phyloP scores from a whole-genome alignment of 2,329 filamentous ascomycete species.

The Claviceps paspali region DNA sequence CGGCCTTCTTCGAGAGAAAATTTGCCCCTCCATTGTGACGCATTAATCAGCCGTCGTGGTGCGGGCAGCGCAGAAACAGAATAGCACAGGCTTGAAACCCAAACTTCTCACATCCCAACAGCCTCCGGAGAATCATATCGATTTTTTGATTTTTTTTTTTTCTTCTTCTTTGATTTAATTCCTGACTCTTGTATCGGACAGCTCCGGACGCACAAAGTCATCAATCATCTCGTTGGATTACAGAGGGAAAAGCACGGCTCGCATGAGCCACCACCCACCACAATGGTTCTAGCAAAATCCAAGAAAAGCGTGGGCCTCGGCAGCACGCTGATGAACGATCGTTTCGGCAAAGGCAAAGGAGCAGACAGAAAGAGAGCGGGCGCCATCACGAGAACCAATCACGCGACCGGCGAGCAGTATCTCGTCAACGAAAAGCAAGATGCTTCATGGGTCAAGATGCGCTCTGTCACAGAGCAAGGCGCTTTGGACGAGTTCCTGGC shows the following conservation, averaged over 20 bases:
- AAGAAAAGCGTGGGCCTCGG: constrained; percentile 91
- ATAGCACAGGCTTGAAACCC: background rate
- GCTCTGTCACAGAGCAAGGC: constrained; percentile 92
- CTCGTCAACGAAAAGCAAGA: constrained; percentile 83
- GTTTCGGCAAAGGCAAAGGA: constrained; percentile 88
- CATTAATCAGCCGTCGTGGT: constrained; percentile 22
- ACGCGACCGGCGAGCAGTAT: constrained; percentile 75
- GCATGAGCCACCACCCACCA: constrained; percentile 12
- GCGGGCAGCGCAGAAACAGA: background rate
- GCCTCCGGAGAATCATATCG: background rate
- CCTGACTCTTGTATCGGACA: too few relatives aligned
- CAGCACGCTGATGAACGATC: constrained; percentile 97
- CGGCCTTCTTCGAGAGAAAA: constrained; percentile 16
- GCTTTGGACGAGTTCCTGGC: constrained; percentile 92
- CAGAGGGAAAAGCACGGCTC: background rate
- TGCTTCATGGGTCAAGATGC: constrained; percentile 98
- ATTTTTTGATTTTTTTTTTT: background rate
- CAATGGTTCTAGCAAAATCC: constrained; percentile 62
- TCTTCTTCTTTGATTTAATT: background rate
- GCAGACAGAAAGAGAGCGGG: constrained; percentile 57
- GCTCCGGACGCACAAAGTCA: too few relatives aligned
- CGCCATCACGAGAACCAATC: constrained; percentile 51
- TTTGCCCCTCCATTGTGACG: constrained; percentile 33
- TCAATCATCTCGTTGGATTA: background rate
- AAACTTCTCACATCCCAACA: background rate